phyloP scores from a whole-genome alignment of 2,329 filamentous ascomycete species.

The Xylaria sp. region DNA sequence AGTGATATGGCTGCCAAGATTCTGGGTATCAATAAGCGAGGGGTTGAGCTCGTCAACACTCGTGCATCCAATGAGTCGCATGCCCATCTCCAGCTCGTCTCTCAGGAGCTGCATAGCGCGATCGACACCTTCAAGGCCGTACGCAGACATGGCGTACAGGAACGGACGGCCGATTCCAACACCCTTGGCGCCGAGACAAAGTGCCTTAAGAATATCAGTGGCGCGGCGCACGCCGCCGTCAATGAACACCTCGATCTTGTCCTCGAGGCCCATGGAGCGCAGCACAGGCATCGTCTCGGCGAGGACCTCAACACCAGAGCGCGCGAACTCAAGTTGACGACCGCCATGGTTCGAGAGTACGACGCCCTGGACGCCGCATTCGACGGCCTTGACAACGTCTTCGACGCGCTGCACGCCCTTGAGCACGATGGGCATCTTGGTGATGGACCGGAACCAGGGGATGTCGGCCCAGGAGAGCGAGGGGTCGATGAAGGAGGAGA shows the following conservation, averaged over 20 bases:
- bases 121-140: conserved; percentile 87
- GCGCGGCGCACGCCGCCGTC: conserved; percentile 91
- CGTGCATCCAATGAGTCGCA: conserved; percentile 88
- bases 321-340: conserved; percentile 90
- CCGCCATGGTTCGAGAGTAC: conserved; percentile 97
- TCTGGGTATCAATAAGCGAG: conserved; percentile 80
- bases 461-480: conserved; percentile 93
- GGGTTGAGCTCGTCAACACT: conserved; percentile 82
- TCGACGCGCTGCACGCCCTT: conserved; percentile 98
- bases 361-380: conserved; percentile 85
- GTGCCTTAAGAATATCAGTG: conserved; percentile 94
- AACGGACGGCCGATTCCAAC: conserved; percentile 96
- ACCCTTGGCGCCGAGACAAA: conserved; percentile 90
- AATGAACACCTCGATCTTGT: conserved; percentile 86
- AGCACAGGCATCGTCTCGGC: conserved; percentile 93
- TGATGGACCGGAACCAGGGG: conserved; percentile 90
- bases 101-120: conserved; percentile 91
- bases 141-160: conserved; percentile 94
- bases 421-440: conserved; percentile 92
- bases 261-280: conserved; percentile 76
- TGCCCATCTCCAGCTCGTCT: conserved; percentile 99
- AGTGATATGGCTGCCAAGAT: conserved; percentile 67
- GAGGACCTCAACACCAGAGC: conserved; percentile 88
- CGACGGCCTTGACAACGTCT: conserved; percentile 88
- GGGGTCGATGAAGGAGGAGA: conserved; percentile 97